A percentile compares a stretch with the other conserved stretches of the same genome.
Conservation (phyloP, 805 yeast genomes). For the Tanozyma kutaoensis region DNA sequence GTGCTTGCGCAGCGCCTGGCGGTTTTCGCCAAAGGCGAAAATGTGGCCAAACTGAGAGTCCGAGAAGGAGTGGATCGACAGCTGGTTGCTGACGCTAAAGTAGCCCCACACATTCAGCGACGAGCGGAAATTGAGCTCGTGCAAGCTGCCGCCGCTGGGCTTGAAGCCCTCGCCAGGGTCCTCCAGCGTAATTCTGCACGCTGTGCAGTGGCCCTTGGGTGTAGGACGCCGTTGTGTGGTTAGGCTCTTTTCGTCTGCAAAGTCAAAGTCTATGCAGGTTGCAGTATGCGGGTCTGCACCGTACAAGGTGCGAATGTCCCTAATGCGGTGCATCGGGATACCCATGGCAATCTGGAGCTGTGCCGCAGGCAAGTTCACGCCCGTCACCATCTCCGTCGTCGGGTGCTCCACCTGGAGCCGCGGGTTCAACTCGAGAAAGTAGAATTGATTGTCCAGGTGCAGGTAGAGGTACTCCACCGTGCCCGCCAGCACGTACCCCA, state of each 20-base stretch:
- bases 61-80: slow-evolving; percentile 94
- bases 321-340: slow-evolving; percentile 88
- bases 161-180: slow-evolving; percentile 99
- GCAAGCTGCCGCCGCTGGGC: slow-evolving; percentile 95
- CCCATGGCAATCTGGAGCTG: slow-evolving; percentile 99
- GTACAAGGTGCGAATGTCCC: slow-evolving; percentile 83
- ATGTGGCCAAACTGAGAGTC: slow-evolving; percentile 99
- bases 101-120: slow-evolving; percentile 99
- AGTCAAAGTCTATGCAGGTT: slow-evolving; percentile 83
- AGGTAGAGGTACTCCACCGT: slow-evolving; percentile 96
- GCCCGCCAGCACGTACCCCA: slow-evolving; percentile 98
- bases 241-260: slow-evolving; percentile 56
- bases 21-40: slow-evolving; percentile 96
- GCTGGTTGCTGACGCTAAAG: slow-evolving; percentile 91
- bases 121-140: slow-evolving; percentile 93
- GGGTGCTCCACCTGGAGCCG: slow-evolving; percentile 99
- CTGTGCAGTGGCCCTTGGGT: slow-evolving; percentile 98
- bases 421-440: slow-evolving; percentile 94
- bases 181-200: slow-evolving; percentile 97
- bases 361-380: slow-evolving; percentile 96
- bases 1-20: slow-evolving; percentile 95
- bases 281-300: slow-evolving; percentile 94
- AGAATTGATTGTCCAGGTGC: slow-evolving; percentile 86
- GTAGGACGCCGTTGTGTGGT: slow-evolving; percentile 80
- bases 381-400: slow-evolving; percentile 98